A percentile compares a stretch with the other conserved stretches of the same genome.
These are phyloP conservation scores for Astrephomene gubernaculifera DNA, from an alignment of 139 green algal species.

Conservation along the genomic window DNA sequence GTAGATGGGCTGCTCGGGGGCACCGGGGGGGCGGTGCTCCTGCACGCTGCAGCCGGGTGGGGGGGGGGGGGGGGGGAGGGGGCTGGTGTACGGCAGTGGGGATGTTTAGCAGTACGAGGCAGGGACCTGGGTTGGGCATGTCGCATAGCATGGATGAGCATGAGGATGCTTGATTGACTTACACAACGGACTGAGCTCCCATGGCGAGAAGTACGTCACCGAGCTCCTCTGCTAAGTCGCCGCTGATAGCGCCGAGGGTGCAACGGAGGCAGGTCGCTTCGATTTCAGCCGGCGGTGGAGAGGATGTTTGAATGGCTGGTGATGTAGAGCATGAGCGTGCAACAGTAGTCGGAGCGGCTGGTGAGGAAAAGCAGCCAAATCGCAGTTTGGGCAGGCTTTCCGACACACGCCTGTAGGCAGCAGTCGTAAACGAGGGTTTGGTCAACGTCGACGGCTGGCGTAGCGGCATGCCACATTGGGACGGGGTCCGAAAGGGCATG, in stretches of 20 bases:
- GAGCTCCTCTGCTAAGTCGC: constrained; percentile 62
- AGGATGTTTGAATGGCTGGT: background rate
- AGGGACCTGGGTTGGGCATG: background rate
- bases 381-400: background rate
- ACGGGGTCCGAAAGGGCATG: background rate
- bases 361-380: too few relatives aligned
- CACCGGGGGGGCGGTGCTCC: constrained; percentile 56
- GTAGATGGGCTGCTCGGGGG: constrained; percentile 72
- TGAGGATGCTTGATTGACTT: background rate
- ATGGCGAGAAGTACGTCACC: constrained; percentile 73
- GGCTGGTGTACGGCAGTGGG: background rate
- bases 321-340: background rate
- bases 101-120: background rate
- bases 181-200: constrained; percentile 71
- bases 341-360: background rate
- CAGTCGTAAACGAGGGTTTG: background rate
- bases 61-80: too few relatives aligned
- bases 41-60: constrained; percentile 51
- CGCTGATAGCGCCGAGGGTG: constrained; percentile 52
- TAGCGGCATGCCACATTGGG: background rate
- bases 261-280: constrained; percentile 53
- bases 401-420: background rate
- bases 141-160: background rate
- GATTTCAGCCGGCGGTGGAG: constrained; percentile 22
- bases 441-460: background rate